Evolutionary conservation across 1,139 yeast genomes (phyloP).

Genomic region (Candida glucosophila): DNA sequence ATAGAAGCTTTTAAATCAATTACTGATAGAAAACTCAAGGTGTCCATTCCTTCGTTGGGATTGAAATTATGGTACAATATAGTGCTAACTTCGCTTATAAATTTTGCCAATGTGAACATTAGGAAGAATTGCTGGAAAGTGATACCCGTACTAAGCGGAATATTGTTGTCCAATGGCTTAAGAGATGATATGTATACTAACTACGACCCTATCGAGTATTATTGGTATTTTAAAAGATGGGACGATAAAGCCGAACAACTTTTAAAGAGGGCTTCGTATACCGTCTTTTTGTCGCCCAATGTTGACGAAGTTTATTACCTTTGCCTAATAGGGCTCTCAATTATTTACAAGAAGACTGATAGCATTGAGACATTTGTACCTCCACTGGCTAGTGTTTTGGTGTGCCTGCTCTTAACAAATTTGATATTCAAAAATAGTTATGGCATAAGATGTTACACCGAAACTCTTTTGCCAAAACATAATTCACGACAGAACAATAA

Average conservation of each 20-base stretch:
- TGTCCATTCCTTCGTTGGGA: constrained; percentile 57
- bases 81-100: constrained; percentile 26
- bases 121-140: constrained; percentile 43
- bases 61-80: constrained; percentile 43
- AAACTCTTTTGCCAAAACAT: no score
- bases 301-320: constrained; percentile 20
- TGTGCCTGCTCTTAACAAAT: no score
- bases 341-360: constrained; percentile 17
- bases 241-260: constrained; percentile 17
- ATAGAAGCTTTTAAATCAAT: constrained; percentile 43
- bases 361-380: no score
- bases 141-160: constrained; percentile 48
- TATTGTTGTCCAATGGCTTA: constrained; percentile 32
- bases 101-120: constrained; percentile 23
- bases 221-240: constrained; percentile 27
- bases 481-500: no score
- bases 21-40: constrained; percentile 42
- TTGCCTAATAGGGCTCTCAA: constrained; percentile 26
- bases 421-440: no score
- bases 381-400: no score
- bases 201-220: constrained; percentile 17
- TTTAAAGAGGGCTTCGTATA: constrained; percentile 17
- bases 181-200: constrained; percentile 27
- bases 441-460: no score
- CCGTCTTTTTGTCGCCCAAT: constrained; percentile 15